Conservation (phyloP, 345 rosid species). For the Lumnitzera racemosa region DNA sequence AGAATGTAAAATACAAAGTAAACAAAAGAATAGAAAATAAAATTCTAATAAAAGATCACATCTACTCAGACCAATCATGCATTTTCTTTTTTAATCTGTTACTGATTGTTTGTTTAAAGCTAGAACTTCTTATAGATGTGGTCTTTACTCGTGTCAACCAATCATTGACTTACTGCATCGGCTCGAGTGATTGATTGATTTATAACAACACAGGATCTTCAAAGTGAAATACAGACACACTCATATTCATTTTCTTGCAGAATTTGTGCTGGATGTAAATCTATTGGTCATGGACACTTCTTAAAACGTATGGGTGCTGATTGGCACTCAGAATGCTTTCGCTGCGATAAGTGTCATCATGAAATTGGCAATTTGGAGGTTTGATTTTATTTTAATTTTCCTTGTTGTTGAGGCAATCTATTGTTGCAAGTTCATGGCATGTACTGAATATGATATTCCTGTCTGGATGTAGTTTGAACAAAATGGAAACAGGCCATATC, state of each 20-base stretch:
- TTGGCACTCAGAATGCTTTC: conserved; percentile 41
- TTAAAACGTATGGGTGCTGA: conserved; percentile 26
- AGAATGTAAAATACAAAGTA: too few species aligned
- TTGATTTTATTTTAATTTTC: background rate
- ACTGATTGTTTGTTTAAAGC: too few species aligned
- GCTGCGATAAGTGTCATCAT: conserved; percentile 25
- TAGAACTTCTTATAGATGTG: too few species aligned
- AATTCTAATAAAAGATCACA: too few species aligned
- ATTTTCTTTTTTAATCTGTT: too few species aligned
- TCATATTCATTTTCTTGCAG: conserved; percentile 13
- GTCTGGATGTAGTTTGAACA: background rate
- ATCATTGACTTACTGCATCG: too few species aligned
- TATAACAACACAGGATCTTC: too few species aligned
- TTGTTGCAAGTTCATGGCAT: too few species aligned
- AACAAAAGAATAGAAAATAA: too few species aligned
- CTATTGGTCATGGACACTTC: conserved; percentile 26
- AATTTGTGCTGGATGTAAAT: conserved; percentile 36
- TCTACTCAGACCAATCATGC: too few species aligned
- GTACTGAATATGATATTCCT: background rate
- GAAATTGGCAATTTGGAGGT: conserved; percentile 57
- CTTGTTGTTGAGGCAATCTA: background rate
- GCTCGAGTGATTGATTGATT: too few species aligned
- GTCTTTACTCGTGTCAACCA: too few species aligned
- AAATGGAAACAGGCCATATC: conserved; percentile 49
- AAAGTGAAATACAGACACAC: background rate